These are phyloP conservation scores for Trichoderma afroharzianum DNA, from an alignment of 2,329 filamentous ascomycete genomes.

Conservation along the genomic window DNA sequence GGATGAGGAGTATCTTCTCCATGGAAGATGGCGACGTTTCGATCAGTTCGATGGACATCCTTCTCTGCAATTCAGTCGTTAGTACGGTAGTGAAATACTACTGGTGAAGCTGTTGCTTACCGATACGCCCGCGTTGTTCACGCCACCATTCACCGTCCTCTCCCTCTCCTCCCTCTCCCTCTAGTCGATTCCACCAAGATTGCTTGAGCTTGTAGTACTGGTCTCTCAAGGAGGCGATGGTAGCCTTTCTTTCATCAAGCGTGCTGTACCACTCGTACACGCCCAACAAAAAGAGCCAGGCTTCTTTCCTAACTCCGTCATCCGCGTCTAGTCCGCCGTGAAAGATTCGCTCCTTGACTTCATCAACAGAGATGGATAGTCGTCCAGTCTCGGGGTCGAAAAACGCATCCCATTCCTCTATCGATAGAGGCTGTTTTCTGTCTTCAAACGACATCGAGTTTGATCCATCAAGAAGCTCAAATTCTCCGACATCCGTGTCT, in stretches of 20 bases:
- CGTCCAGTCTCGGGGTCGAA: slow-evolving; percentile 75
- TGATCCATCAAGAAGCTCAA: slow-evolving; percentile 84
- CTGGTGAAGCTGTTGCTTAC: slow-evolving; percentile 51
- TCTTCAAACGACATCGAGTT: slow-evolving; percentile 72
- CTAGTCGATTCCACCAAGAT: slow-evolving; percentile 91
- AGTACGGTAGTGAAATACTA: slow-evolving; percentile 6
- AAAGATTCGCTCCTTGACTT: slow-evolving; percentile 96
- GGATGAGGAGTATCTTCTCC: slow-evolving; percentile 96
- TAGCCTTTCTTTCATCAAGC: slow-evolving; percentile 74
- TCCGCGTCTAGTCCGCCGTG: slow-evolving; percentile 86
- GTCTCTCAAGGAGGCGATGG: slow-evolving; percentile 81
- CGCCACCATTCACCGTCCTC: slow-evolving; percentile 95
- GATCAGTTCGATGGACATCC: slow-evolving; percentile 95
- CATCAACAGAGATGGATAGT: slow-evolving; percentile 76
- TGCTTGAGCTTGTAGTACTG: slow-evolving; percentile 93
- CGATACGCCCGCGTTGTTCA: slow-evolving; percentile 88
- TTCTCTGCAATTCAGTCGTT: slow-evolving; percentile 64
- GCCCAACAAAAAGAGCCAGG: slow-evolving; percentile 90
- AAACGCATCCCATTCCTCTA: slow-evolving; percentile 87
- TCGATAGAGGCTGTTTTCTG: slow-evolving; percentile 68
- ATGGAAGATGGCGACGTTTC: slow-evolving; percentile 89
- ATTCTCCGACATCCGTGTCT: slow-evolving; percentile 90
- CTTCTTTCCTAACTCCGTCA: slow-evolving; percentile 91
- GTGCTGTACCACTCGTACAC: slow-evolving; percentile 94
- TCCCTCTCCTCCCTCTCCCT: slow-evolving; percentile 73